Percentiles rank a stretch among this genome's conserved stretches.
Conservation (phyloP, 805 yeast species). For the Cyberlindnera bimundalis region DNA sequence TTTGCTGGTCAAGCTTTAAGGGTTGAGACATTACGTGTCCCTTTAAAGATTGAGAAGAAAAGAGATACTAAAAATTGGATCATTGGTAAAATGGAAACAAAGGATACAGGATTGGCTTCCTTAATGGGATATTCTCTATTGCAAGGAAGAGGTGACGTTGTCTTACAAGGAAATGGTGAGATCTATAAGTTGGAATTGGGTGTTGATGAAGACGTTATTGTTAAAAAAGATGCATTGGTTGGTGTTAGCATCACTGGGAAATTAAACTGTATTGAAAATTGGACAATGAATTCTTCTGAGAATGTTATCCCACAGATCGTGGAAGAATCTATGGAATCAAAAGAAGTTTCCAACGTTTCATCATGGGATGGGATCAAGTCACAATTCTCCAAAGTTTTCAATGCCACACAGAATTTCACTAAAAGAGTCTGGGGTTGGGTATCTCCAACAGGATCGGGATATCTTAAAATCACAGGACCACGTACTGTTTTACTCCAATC, state of each 20-base stretch:
- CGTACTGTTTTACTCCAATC: constrained; percentile 24
- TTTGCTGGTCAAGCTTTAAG: constrained; percentile 51
- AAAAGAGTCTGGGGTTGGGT: background rate
- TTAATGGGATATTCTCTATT: constrained; percentile 42
- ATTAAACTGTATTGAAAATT: constrained; percentile 11
- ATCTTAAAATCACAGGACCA: constrained; percentile 53
- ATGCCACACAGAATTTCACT: background rate
- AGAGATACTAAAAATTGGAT: constrained; percentile 31
- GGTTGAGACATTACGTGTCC: constrained; percentile 34
- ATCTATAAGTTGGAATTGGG: constrained; percentile 44
- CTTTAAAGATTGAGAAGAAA: constrained; percentile 37
- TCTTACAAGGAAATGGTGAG: constrained; percentile 53
- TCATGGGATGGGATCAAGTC: constrained; percentile 2
- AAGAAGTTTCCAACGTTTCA: background rate
- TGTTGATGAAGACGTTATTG: constrained; percentile 45
- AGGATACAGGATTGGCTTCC: constrained; percentile 16
- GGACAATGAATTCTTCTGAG: background rate
- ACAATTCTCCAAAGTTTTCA: background rate
- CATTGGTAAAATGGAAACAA: constrained; percentile 16
- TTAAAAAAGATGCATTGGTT: constrained; percentile 44
- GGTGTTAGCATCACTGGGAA: constrained; percentile 49
- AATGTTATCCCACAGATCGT: background rate
- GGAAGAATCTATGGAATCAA: background rate
- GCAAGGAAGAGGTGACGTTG: constrained; percentile 56
- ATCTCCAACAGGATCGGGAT: constrained; percentile 20